Base-by-base conservation (phyloP, 352 stramenopile genomes). In the Phytopythium chamaehyphon region DNA sequence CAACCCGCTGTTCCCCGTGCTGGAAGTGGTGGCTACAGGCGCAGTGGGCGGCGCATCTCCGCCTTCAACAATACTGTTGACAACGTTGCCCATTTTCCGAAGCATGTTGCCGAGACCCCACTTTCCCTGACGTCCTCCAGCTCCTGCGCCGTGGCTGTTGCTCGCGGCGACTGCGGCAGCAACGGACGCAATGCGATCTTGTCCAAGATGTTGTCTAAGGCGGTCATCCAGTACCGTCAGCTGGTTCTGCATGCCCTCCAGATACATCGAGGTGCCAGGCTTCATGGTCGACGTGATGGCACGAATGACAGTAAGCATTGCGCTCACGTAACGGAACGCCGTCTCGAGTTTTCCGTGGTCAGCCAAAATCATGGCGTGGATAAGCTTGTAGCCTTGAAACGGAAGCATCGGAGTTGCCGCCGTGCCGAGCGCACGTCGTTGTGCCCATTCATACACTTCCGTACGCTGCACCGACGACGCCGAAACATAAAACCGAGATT, bases 301-400 rank as follows among this genome's bases (percentile, higher is more conserved):
- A 38, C 84, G 80, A 39, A 95, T 80, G 18, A 88, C 68, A n/a
- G 64, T 74, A 16, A 93, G 60, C 85, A 95, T 95, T 15, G 83
- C 77, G 45, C 76, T 87, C 49, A 95, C 83, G 51, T 95, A 95
- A 61, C 90, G 90, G 64, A 92, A 93, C 18, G 85, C 69, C 14
- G 76, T 84, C 51, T 93, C 83, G 10, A 91, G 60, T 60, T 90
- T 90, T 31, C 85, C 85, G 55, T 89, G 76, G 57, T 95, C 85
- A 0, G 83, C 85, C 24, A 95, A 55, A 23, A 91, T 64, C 79
- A 93, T 92, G 21, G 86, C 79, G 51, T 95, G 88, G 50, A 95
- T 93, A 31, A 94, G 64, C 57, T 95, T 95, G 69, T 94, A 95
- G 19, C 83, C 86, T 55, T 95, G 86, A 61, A 94, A 93, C 22